Evolutionary conservation across 2,329 filamentous ascomycete genomes (phyloP).

Genomic region (Pseudogymnoascus sp.): DNA sequence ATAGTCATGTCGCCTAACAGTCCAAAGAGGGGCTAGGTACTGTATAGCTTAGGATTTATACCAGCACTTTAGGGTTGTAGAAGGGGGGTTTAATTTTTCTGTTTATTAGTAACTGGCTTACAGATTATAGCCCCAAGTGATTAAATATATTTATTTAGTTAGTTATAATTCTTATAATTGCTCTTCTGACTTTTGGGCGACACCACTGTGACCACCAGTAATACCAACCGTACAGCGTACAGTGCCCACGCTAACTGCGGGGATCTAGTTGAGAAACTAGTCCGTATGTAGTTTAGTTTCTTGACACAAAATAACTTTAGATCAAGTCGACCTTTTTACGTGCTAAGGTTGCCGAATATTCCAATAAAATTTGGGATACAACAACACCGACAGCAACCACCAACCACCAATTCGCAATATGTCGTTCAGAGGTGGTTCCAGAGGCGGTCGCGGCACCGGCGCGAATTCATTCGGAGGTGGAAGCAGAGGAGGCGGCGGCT

Average conservation of each 20-base stretch:
- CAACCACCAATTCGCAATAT: constrained; percentile 33
- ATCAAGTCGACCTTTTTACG: constrained; percentile 7
- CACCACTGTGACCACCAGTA: neutral
- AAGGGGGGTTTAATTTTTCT: neutral
- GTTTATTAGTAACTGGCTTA: neutral
- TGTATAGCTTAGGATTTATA: neutral
- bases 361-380: constrained; percentile 8
- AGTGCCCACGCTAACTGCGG: neutral
- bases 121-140: neutral
- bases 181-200: neutral
- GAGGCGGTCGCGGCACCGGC: constrained; percentile 39
- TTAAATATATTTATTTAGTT: neutral
- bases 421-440: constrained; percentile 50
- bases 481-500: constrained; percentile 39
- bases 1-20: neutral
- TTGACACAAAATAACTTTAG: constrained; percentile 11
- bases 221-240: neutral
- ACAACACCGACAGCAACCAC: constrained; percentile 9
- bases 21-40: neutral
- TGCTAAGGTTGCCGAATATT: constrained; percentile 10
- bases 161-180: neutral
- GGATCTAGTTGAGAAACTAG: constrained; percentile 9
- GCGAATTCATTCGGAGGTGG: constrained; percentile 44
- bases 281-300: neutral
- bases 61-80: neutral